These are phyloP conservation scores for Cutaneotrichosporon daszewskae DNA, from an alignment of 1,284 basidiomycete species.

Conservation along the genomic window DNA sequence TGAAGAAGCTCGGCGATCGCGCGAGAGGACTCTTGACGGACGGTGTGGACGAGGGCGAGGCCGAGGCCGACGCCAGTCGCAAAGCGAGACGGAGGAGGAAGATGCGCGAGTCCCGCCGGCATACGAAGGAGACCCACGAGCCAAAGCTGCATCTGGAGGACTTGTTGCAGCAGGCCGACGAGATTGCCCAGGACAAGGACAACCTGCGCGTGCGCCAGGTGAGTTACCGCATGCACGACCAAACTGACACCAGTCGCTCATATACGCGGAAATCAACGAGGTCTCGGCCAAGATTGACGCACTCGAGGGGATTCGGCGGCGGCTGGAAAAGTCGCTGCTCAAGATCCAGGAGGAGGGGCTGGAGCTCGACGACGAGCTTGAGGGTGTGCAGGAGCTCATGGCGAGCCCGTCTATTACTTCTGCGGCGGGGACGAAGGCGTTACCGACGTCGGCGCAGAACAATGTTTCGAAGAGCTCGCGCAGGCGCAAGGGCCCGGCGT, in stretches of 20 bases:
- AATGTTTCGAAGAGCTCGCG: constrained; percentile 24
- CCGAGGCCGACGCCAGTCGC: constrained; percentile 37
- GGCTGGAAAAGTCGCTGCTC: constrained; percentile 75
- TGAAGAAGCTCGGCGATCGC: constrained; percentile 70
- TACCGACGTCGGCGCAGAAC: constrained; percentile 21
- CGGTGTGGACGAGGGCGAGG: constrained; percentile 45
- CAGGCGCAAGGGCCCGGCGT: constrained; percentile 66
- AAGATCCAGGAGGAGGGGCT: constrained; percentile 90
- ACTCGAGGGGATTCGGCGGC: constrained; percentile 71
- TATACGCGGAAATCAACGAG: constrained; percentile 78
- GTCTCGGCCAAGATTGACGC: constrained; percentile 82
- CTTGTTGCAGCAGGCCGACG: constrained; percentile 68
- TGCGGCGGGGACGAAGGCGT: constrained; percentile 36
- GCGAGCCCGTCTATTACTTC: constrained; percentile 52
- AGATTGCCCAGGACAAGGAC: constrained; percentile 82
- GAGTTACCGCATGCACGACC: constrained; percentile 38
- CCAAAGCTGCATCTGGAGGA: constrained; percentile 69
- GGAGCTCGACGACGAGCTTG: constrained; percentile 88
- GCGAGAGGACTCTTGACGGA: constrained; percentile 65
- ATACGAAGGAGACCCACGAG: constrained; percentile 61
- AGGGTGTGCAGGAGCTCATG: constrained; percentile 77
- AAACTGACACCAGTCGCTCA: constrained; percentile 56
- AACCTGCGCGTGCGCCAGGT: constrained; percentile 80
- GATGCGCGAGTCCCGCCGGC: constrained; percentile 62
- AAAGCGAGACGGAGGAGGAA: constrained; percentile 56